Evolutionary conservation across 2,329 filamentous ascomycete species (phyloP).

Genomic region (Triangularia setosa): DNA sequence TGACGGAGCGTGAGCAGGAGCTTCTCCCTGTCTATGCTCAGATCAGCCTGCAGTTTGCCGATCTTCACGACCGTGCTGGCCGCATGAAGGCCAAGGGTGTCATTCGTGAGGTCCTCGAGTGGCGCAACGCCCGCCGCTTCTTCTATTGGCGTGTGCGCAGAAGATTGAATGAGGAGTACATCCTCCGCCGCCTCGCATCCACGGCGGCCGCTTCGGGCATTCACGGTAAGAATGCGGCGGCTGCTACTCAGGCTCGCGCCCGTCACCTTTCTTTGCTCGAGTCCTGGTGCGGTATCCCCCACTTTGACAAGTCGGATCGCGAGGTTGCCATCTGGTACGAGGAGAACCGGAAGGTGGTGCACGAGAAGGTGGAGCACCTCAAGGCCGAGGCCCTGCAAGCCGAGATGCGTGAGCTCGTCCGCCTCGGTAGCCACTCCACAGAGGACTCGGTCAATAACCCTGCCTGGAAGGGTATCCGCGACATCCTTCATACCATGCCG

Average conservation of each 20-base stretch:
- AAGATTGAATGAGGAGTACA: conserved; percentile 94
- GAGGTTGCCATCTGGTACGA: conserved; percentile 94
- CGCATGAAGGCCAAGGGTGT: conserved; percentile 98
- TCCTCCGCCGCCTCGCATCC: conserved; percentile 78
- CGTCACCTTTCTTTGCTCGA: conserved; percentile 71
- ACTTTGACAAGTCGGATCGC: conserved; percentile 75
- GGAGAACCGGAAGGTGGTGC: conserved; percentile 79
- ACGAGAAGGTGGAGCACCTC: conserved; percentile 78
- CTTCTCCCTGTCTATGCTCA: conserved; percentile 91
- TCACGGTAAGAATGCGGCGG: conserved; percentile 26
- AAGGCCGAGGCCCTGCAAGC: conserved; percentile 59
- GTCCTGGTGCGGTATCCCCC: conserved; percentile 75
- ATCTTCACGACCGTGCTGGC: conserved; percentile 92
- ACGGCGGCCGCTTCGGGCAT: conserved; percentile 37
- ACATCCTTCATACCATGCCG: conserved; percentile 81
- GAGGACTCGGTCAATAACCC: conserved; percentile 59
- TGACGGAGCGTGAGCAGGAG: conserved; percentile 79
- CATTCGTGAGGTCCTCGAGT: conserved; percentile 78
- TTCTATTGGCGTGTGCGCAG: conserved; percentile 99
- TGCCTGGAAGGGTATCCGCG: conserved; percentile 78
- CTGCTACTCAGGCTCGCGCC: conserved; percentile 52
- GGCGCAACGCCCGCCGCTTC: conserved; percentile 88
- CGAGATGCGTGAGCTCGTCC: conserved; percentile 71
- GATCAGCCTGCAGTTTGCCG: conserved; percentile 94
- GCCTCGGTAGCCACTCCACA: conserved; percentile 64